A percentile compares a stretch with the other conserved stretches of the same genome.
Conservation (phyloP, 768 basidiomycete genomes). For the Imleria badia region DNA sequence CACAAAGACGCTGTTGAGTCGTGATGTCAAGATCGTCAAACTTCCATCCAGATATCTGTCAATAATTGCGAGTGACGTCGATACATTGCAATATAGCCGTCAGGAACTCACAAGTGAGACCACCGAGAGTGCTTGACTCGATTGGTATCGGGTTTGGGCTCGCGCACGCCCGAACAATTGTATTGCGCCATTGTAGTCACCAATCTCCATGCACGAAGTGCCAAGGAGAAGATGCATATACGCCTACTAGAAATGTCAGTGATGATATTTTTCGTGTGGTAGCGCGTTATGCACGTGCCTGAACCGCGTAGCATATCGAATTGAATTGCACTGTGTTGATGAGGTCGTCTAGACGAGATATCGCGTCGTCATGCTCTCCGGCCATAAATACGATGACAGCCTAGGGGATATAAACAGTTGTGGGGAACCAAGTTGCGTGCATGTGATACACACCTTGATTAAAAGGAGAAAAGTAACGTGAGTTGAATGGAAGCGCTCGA, state of each 20-base stretch:
- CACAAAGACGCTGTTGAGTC: background rate
- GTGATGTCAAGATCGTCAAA: background rate
- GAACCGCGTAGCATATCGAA: background rate
- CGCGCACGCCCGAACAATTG: background rate
- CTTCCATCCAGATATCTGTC: background rate
- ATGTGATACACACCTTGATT: too few relatives aligned
- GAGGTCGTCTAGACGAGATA: background rate
- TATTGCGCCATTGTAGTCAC: background rate
- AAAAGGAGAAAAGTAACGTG: too few relatives aligned
- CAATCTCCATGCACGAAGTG: background rate
- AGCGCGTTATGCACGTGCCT: background rate
- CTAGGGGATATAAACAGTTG: background rate
- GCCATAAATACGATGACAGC: background rate
- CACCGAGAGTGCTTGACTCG: background rate
- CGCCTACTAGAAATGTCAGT: background rate
- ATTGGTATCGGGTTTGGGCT: background rate
- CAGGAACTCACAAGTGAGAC: background rate
- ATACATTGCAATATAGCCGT: too few relatives aligned
- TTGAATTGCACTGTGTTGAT: background rate
- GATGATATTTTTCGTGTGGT: too few relatives aligned
- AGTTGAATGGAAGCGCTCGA: background rate
- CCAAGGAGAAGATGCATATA: background rate
- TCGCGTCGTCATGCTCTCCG: background rate
- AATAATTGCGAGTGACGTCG: too few relatives aligned
- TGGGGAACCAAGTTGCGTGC: background rate